Conservation (phyloP, 2,329 filamentous ascomycete species). For the Mollisia scopiformis region DNA sequence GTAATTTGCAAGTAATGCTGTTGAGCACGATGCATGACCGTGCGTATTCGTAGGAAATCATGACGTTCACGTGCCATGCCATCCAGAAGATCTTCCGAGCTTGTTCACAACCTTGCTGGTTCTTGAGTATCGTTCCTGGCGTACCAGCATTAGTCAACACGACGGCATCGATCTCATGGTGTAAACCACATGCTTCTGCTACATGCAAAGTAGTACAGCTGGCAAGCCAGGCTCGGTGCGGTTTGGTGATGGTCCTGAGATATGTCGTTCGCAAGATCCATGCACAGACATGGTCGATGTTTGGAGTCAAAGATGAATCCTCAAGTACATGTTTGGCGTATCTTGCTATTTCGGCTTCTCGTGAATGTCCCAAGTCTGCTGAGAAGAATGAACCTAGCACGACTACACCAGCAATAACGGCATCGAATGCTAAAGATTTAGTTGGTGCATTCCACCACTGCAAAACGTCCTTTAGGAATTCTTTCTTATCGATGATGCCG, state of each 20-base stretch:
- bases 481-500: constrained; percentile 33
- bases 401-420: constrained; percentile 37
- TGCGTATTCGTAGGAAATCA: constrained; percentile 40
- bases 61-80: constrained; percentile 34
- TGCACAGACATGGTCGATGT: constrained; percentile 25
- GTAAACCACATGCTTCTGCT: constrained; percentile 30
- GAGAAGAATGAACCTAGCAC: constrained; percentile 39
- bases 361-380: constrained; percentile 21
- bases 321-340: constrained; percentile 28
- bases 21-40: constrained; percentile 34
- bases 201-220: constrained; percentile 30
- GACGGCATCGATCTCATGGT: constrained; percentile 31
- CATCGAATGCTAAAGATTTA: constrained; percentile 37
- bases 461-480: constrained; percentile 29
- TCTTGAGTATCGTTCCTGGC: neutral
- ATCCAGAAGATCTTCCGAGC: constrained; percentile 34
- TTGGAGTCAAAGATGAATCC: constrained; percentile 24
- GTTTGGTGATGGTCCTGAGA: constrained; percentile 26
- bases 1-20: constrained; percentile 22
- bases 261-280: constrained; percentile 29
- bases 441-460: constrained; percentile 35
- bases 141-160: constrained; percentile 17
- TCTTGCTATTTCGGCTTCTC: constrained; percentile 32
- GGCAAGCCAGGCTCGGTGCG: constrained; percentile 30
- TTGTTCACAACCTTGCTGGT: constrained; percentile 22